phyloP scores from a whole-genome alignment of 345 rosid genomes.

The Lepidium aucheri region DNA sequence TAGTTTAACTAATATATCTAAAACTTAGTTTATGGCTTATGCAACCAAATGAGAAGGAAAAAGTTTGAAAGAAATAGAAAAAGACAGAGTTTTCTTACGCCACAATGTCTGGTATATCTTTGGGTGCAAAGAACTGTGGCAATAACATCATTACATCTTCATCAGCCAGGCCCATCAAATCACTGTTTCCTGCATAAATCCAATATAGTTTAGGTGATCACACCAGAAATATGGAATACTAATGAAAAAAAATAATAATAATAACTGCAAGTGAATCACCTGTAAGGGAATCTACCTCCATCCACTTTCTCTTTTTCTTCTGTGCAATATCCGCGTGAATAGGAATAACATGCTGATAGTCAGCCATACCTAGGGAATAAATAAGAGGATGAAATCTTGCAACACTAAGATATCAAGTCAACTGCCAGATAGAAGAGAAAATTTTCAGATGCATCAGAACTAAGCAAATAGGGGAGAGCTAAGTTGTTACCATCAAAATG shows the following conservation, averaged over 20 bases:
- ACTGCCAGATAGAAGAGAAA: not conserved
- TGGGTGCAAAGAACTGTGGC: slow-evolving; percentile 74
- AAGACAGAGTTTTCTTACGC: slow-evolving; percentile 43
- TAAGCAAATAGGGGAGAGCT: not conserved
- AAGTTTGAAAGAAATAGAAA: not conserved
- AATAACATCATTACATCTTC: slow-evolving; percentile 78
- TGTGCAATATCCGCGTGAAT: slow-evolving; percentile 74
- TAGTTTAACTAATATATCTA: not conserved
- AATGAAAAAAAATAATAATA: not conserved
- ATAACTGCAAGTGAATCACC: slow-evolving; percentile 29
- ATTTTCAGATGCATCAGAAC: not conserved
- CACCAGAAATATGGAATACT: not conserved
- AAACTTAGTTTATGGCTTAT: not conserved
- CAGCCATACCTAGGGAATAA: slow-evolving; percentile 70
- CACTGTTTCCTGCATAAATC: slow-evolving; percentile 37
- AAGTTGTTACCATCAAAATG: slow-evolving; percentile 59
- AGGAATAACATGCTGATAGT: slow-evolving; percentile 90
- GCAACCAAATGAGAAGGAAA: not conserved
- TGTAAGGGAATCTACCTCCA: slow-evolving; percentile 45
- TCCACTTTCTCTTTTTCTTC: slow-evolving; percentile 62
- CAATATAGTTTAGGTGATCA: not conserved
- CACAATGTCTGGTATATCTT: slow-evolving; percentile 69
- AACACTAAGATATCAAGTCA: not conserved
- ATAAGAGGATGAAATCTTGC: not conserved
- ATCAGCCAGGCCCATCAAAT: slow-evolving; percentile 57